These are phyloP conservation scores for Suhomyces tanzawaensis DNA, from an alignment of 805 yeast genomes.

Conservation along the genomic window DNA sequence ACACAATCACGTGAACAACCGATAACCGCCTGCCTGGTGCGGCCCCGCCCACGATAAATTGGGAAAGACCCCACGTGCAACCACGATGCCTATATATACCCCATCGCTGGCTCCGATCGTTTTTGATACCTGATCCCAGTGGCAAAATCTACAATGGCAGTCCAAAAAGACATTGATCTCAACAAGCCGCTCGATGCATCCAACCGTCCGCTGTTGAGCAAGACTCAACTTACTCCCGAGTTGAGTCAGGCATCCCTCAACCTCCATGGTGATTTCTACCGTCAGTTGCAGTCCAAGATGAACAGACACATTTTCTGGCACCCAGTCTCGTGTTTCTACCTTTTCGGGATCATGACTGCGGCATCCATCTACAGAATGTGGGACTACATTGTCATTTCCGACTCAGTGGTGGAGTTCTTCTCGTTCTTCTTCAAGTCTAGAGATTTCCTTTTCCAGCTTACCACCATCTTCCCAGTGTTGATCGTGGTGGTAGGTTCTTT, in stretches of 20 bases:
- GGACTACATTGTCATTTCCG: constrained; percentile 33
- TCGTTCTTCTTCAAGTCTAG: constrained; percentile 18
- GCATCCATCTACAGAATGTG: constrained; percentile 20
- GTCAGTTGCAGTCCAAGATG: constrained; percentile 46
- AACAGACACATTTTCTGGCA: constrained; percentile 47
- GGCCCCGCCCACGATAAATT: background rate
- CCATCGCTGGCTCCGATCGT: background rate
- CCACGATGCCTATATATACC: constrained; percentile 1
- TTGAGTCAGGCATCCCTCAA: constrained; percentile 58
- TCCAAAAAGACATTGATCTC: constrained; percentile 52
- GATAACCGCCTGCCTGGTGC: background rate
- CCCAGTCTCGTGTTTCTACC: constrained; percentile 33
- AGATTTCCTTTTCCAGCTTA: constrained; percentile 24
- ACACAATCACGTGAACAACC: background rate
- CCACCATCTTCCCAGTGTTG: constrained; percentile 37
- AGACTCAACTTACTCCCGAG: constrained; percentile 53
- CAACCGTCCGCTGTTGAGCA: constrained; percentile 51
- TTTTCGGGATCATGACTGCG: constrained; percentile 19
- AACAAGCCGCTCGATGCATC: constrained; percentile 53
- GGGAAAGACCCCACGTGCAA: constrained; percentile 8
- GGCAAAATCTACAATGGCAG: constrained; percentile 31
- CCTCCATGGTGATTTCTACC: constrained; percentile 60
- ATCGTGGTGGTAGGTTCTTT: constrained; percentile 36
- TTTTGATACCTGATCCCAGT: background rate
- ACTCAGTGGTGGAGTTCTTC: constrained; percentile 28